Conservation (phyloP, 352 stramenopile species). For the Phytophthora sp. region DNA sequence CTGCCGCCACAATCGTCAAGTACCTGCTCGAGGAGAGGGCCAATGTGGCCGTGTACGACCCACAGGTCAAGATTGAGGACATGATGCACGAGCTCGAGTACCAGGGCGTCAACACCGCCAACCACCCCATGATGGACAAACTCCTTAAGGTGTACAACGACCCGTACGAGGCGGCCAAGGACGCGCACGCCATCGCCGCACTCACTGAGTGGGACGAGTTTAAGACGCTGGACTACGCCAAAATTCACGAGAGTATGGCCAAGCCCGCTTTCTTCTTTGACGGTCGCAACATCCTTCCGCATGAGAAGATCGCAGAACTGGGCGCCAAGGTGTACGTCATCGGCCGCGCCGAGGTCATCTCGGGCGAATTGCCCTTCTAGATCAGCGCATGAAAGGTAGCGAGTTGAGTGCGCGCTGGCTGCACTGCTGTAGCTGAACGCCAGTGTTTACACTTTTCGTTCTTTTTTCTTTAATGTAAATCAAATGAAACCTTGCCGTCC, state of each 20-base stretch:
- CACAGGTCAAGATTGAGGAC: conserved; percentile 97
- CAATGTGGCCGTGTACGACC: conserved; percentile 97
- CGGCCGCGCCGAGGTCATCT: conserved; percentile 82
- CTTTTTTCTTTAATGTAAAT: conserved; percentile 34
- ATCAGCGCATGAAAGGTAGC: conserved; percentile 16
- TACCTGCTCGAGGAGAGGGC: conserved; percentile 96
- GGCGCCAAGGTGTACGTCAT: conserved; percentile 99
- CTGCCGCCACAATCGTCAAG: conserved; percentile 97
- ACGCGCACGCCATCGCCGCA: conserved; percentile 93
- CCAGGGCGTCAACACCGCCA: conserved; percentile 91
- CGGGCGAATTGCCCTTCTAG: conserved; percentile 70
- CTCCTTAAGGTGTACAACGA: conserved; percentile 78
- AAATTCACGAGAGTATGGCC: conserved; percentile 96
- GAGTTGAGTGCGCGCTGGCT: not conserved
- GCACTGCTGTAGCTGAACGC: not conserved
- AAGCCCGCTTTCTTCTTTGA: conserved; percentile 99
- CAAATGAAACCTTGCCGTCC: conserved; percentile 25
- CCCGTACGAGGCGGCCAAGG: conserved; percentile 92
- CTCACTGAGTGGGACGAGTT: conserved; percentile 99
- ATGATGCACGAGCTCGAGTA: conserved; percentile 83
- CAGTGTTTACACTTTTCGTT: conserved; percentile 32
- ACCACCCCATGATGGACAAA: conserved; percentile 89
- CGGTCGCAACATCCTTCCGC: conserved; percentile 97
- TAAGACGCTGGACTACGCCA: conserved; percentile 96
- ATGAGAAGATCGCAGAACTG: conserved; percentile 93